Base-by-base conservation (phyloP, 2,329 filamentous ascomycete species). In the Aspergillus sp. region DNA sequence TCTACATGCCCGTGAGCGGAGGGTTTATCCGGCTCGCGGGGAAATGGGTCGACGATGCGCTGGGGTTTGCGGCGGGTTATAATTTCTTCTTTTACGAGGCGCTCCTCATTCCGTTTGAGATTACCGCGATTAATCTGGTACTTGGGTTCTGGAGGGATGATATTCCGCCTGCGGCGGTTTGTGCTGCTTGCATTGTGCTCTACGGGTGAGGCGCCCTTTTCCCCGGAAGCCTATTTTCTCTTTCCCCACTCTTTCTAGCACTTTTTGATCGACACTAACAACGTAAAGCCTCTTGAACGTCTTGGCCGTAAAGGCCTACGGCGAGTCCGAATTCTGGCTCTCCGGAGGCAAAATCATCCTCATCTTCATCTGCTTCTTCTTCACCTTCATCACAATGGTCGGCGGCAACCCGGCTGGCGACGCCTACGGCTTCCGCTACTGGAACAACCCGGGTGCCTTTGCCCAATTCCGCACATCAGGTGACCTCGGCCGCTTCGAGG, bases 311-410 rank as follows among this genome's bases (percentile, higher is more conserved):
- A 48, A 34, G 9, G 54, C 54, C n/a, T 66, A 60, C 46, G 64
- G 64, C 2, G 64, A 66, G 38, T 53, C 64, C 31, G 61, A 66
- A 31, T 66, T 64, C 50, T 66, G 64, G 64, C 61, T 66, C 30
- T 54, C 64, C 7, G 57, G 59, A 15, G 61, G 64, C 3, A 91
- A 91, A 72, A 83, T 91, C 2, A 66, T 91, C 2, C 81, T 91
- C 50, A 88, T 90, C 60, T 74, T 91, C 30, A 87, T 84, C 1
- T 81, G 92, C 30, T 83, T 91, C 67, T 67, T 85, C 63, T 92
- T 90, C 77, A 92, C 91, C 8, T 91, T 94, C 69, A 82, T 94
- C 64, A 87, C 88, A 63, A 92, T 93, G 87, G 79, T 93, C 1
- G 91, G 91, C 7, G 91, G 89, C 3, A 93, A 92, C 67, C 91